A percentile compares a stretch with the other conserved stretches of the same genome.
These are phyloP conservation scores for Daldinia bambusicola DNA, from an alignment of 495 filamentous ascomycete genomes.

Conservation along the genomic window DNA sequence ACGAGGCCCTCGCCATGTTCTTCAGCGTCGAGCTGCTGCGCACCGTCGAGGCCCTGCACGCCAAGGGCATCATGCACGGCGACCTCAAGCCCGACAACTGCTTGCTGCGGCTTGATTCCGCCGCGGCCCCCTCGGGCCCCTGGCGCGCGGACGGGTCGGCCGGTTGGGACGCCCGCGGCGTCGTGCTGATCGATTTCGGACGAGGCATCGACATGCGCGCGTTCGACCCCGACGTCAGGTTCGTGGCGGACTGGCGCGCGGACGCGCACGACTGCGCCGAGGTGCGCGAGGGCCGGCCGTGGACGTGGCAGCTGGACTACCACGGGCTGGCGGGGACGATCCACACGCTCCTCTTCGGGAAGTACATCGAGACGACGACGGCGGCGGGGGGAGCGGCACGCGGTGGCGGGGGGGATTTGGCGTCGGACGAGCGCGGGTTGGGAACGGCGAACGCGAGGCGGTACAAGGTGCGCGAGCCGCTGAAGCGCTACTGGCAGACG, in stretches of 20 bases:
- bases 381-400: too few species aligned
- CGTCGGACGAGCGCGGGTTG: conserved; percentile 56
- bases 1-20: conserved; percentile 92
- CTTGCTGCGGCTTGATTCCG: conserved; percentile 79
- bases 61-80: conserved; percentile 83
- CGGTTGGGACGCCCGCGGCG: conserved; percentile 83
- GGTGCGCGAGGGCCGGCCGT: conserved; percentile 89
- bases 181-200: conserved; percentile 93
- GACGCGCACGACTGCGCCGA: conserved; percentile 87
- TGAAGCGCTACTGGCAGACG: conserved; percentile 96
- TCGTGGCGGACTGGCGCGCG: conserved; percentile 95
- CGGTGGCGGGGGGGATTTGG: too few species aligned
- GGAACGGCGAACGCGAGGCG: conserved; percentile 64
- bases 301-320: conserved; percentile 97
- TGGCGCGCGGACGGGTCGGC: conserved; percentile 76
- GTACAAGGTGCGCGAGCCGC: conserved; percentile 73
- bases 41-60: conserved; percentile 86
- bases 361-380: conserved; percentile 90
- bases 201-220: conserved; percentile 91
- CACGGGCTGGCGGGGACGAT: conserved; percentile 88
- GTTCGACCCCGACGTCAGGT: conserved; percentile 80
- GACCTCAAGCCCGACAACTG: conserved; percentile 97
- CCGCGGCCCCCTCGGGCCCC: conserved; percentile 58
- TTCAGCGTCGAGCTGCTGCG: conserved; percentile 91
- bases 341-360: conserved; percentile 88